Evolutionary conservation across 176 grass and related monocot genomes (phyloP), one percentile per base, ranked within the genome.

Genomic region (Poa pratensis): DNA sequence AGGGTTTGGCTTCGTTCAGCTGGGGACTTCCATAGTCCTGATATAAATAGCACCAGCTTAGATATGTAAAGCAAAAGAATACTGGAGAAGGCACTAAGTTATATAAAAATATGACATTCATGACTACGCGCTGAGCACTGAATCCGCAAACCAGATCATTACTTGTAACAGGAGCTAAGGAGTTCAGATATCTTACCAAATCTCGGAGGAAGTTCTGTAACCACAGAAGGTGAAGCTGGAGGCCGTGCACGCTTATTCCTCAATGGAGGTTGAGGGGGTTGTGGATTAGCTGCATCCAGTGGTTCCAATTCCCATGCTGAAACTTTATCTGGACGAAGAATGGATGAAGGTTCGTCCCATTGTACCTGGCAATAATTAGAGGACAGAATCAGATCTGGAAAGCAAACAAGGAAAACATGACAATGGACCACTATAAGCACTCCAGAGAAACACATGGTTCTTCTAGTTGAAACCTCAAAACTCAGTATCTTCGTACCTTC

Each of bases 221-320:
- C 80, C 77, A 92, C 57, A 88, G 88, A 62, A 79, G 89, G 53
- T 83, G 86, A 88, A 81, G 83, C 53, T 69, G 83, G 65, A 15
- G 88, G 87, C 43, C 93, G 80, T 88, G 93, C 66, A 26, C 96
- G 93, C 77, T 98, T 98, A 86, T 83, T 87, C 48, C 89, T 86
- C 60, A 61, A 58, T 35, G 80, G 81, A 87, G 85, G 83, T 82
- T 95, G 96, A 75, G 88, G 55, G 48, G 78, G 69, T 81, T 91
- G 91, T 15, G 13, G 81, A 76, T 84, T 90, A 83, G 80, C 70
- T 68, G 86, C 76, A 73, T 90, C 86, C 62, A 98, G 37, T 61
- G 96, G 91, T 67, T 98, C 96, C 24, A 94, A 76, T 73, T 95
- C 96, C 96, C 96, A 98, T 54, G 96, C 89, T 59, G 96, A 98